These are phyloP conservation scores for Mrakia frigida DNA, from an alignment of 768 basidiomycete species.

Conservation along the genomic window DNA sequence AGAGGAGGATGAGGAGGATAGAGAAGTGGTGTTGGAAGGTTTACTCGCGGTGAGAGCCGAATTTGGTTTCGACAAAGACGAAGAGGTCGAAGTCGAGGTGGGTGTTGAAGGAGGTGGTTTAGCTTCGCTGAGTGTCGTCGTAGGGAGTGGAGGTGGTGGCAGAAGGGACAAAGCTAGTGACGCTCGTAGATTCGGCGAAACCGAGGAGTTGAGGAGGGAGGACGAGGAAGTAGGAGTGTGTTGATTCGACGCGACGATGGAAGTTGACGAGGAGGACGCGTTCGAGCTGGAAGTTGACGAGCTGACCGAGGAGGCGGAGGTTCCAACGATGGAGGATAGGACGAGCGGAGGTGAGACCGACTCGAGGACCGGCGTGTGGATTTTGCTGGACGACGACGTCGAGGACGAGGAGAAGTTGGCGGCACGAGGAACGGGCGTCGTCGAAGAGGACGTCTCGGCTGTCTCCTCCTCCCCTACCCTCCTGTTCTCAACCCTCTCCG, in stretches of 20 bases:
- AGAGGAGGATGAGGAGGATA: conserved; percentile 33
- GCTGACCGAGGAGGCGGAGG: not conserved
- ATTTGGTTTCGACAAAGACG: conserved; percentile 23
- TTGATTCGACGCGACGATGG: not conserved
- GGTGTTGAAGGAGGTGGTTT: no score
- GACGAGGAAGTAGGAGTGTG: not conserved
- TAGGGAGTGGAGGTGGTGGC: not conserved
- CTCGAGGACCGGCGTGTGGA: not conserved
- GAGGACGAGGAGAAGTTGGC: no score
- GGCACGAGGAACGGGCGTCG: no score
- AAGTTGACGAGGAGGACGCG: conserved; percentile 1
- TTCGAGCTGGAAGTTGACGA: not conserved
- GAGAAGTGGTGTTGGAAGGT: not conserved
- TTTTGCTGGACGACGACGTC: not conserved
- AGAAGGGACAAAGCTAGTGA: not conserved
- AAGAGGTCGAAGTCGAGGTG: conserved; percentile 1
- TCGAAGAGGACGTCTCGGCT: not conserved
- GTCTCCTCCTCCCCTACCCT: not conserved
- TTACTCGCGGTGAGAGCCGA: not conserved
- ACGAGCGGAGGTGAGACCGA: not conserved
- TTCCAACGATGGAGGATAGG: not conserved
- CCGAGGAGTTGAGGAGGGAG: not conserved
- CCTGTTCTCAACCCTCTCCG: not conserved
- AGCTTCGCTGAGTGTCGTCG: not conserved
- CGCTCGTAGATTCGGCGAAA: not conserved